These are phyloP conservation scores for Larix sibirica DNA, from an alignment of 83 land plant species.

Conservation along the genomic window DNA sequence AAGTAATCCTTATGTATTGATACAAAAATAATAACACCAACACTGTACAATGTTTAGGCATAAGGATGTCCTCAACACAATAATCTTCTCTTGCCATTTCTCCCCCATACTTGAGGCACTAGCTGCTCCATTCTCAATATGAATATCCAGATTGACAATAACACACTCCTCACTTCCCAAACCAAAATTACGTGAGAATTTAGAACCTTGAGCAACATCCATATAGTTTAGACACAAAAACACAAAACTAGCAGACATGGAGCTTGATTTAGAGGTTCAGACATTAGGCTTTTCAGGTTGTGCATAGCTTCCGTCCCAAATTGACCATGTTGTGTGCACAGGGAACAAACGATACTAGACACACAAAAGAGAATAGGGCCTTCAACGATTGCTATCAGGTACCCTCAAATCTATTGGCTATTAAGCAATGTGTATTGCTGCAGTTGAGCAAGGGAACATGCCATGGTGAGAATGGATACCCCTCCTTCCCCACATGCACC, in stretches of 20 bases:
- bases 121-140: background rate
- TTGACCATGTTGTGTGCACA: background rate
- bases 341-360: background rate
- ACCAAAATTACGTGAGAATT: conserved; percentile 6
- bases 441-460: background rate
- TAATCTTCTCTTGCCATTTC: background rate
- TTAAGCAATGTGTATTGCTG: background rate
- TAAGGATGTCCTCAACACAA: background rate
- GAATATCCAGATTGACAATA: background rate
- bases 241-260: background rate
- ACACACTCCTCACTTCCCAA: background rate
- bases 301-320: background rate
- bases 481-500: too few species aligned
- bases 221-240: background rate
- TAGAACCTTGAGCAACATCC: background rate
- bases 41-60: background rate
- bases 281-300: background rate
- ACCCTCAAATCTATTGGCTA: background rate
- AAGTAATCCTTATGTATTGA: background rate
- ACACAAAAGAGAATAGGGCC: background rate
- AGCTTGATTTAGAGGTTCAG: background rate
- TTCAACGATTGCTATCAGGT: background rate
- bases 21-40: background rate
- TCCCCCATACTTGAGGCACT: background rate
- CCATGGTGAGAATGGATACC: background rate